These are phyloP conservation scores for Pichia manshurica DNA, from an alignment of 805 yeast species.

Conservation along the genomic window DNA sequence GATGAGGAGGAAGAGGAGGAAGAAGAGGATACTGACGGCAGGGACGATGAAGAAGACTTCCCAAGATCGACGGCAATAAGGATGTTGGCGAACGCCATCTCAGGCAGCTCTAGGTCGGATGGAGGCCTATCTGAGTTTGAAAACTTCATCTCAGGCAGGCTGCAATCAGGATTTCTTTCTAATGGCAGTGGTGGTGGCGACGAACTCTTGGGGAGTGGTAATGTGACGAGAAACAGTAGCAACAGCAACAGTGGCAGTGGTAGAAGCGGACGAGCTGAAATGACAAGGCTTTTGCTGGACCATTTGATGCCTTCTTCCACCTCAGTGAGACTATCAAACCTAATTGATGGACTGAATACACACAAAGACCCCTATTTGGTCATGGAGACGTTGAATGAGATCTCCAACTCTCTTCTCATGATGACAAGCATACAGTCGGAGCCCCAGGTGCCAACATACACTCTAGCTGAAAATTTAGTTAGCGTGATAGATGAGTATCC, in stretches of 20 bases:
- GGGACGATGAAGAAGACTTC: constrained; percentile 13
- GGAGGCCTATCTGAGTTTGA: constrained; percentile 1
- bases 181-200: not conserved
- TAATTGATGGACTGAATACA: constrained; percentile 35
- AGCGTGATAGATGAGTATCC: constrained; percentile 51
- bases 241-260: constrained; percentile 10
- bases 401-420: constrained; percentile 62
- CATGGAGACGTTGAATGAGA: constrained; percentile 58
- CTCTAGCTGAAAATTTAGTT: constrained; percentile 50
- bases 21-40: constrained; percentile 18
- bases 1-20: constrained; percentile 17
- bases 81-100: constrained; percentile 14
- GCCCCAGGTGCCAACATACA: constrained; percentile 54
- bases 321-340: constrained; percentile 18
- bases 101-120: not conserved
- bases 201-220: not conserved
- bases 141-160: not conserved
- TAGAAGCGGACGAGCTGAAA: constrained; percentile 4
- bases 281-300: constrained; percentile 27
- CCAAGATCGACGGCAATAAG: constrained; percentile 7
- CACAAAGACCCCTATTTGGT: constrained; percentile 56
- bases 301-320: constrained; percentile 19
- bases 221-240: constrained; percentile 2
- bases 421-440: constrained; percentile 57
- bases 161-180: not conserved